Evolutionary conservation across 2,329 filamentous ascomycete species (phyloP).

Genomic region (Monosporascus ibericus): DNA sequence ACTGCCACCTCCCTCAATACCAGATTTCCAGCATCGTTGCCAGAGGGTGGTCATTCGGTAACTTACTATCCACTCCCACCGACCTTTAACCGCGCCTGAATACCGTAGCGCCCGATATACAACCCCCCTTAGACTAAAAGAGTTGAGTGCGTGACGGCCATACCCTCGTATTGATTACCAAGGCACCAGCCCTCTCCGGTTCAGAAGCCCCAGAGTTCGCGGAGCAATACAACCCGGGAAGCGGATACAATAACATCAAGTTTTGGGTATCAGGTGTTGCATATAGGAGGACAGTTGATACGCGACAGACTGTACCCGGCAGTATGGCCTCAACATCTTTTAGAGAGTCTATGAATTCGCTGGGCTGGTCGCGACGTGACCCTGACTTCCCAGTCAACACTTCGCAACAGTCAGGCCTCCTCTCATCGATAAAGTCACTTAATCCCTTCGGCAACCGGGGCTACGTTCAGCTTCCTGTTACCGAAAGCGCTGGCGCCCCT

Average conservation of each 20-base stretch:
- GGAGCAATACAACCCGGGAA: background rate
- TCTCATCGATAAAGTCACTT: conserved; percentile 74
- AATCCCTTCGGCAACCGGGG: conserved; percentile 85
- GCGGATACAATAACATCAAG: background rate
- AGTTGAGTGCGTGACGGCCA: background rate
- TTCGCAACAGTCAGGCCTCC: conserved; percentile 61
- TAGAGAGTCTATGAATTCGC: conserved; percentile 86
- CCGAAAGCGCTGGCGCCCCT: conserved; percentile 75
- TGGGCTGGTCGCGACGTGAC: conserved; percentile 89
- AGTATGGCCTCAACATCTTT: conserved; percentile 84
- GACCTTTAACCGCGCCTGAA: background rate
- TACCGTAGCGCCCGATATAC: background rate
- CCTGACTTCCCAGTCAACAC: conserved; percentile 71
- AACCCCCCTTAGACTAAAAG: background rate
- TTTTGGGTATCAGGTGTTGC: background rate
- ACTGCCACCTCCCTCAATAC: background rate
- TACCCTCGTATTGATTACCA: background rate
- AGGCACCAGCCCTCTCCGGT: background rate
- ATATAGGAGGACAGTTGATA: background rate
- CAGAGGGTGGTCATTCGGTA: background rate
- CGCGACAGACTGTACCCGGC: background rate
- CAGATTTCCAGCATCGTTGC: background rate
- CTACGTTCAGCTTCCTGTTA: conserved; percentile 85
- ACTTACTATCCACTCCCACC: background rate
- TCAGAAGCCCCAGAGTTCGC: background rate